Percentiles rank a stretch among this genome's conserved stretches.
Conservation (phyloP, 805 yeast genomes). For the Scheffersomyces spartinae region DNA sequence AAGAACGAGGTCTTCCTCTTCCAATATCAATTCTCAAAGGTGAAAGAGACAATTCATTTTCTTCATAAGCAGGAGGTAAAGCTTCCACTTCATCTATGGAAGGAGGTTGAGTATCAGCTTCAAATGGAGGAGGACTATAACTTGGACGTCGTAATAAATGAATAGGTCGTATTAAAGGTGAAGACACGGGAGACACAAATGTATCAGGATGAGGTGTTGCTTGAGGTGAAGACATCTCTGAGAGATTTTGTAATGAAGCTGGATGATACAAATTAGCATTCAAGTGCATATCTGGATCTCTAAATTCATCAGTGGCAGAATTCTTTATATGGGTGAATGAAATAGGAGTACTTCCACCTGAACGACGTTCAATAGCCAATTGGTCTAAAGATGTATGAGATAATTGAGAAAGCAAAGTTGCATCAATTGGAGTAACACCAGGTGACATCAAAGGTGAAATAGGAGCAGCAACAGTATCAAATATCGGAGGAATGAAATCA, state of each 20-base stretch:
- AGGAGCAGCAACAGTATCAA: slow-evolving; percentile 19
- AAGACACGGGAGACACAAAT: slow-evolving; percentile 31
- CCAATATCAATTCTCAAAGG: slow-evolving; percentile 12
- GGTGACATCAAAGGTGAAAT: slow-evolving; percentile 46
- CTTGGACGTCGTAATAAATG: slow-evolving; percentile 44
- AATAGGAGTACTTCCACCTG: slow-evolving; percentile 5
- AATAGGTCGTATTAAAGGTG: slow-evolving; percentile 33
- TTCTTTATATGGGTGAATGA: background rate
- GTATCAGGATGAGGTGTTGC: slow-evolving; percentile 40
- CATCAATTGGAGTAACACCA: slow-evolving; percentile 37
- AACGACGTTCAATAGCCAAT: slow-evolving; percentile 1
- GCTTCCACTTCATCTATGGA: slow-evolving; percentile 3
- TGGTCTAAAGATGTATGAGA: slow-evolving; percentile 7
- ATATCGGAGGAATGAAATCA: slow-evolving; percentile 6
- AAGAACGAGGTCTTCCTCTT: slow-evolving; percentile 4
- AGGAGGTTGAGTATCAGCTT: slow-evolving; percentile 11
- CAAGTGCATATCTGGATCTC: slow-evolving; percentile 26
- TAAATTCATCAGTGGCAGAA: slow-evolving; percentile 2
- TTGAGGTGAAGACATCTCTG: slow-evolving; percentile 48
- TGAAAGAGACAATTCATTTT: slow-evolving; percentile 10
- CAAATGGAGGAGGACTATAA: slow-evolving; percentile 55
- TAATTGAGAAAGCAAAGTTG: slow-evolving; percentile 9
- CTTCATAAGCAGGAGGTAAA: slow-evolving; percentile 23
- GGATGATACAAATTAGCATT: slow-evolving; percentile 47
- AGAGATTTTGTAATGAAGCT: slow-evolving; percentile 19